Conservation (phyloP, 2,329 filamentous ascomycete genomes). For the Pseudogymnoascus sp. region DNA sequence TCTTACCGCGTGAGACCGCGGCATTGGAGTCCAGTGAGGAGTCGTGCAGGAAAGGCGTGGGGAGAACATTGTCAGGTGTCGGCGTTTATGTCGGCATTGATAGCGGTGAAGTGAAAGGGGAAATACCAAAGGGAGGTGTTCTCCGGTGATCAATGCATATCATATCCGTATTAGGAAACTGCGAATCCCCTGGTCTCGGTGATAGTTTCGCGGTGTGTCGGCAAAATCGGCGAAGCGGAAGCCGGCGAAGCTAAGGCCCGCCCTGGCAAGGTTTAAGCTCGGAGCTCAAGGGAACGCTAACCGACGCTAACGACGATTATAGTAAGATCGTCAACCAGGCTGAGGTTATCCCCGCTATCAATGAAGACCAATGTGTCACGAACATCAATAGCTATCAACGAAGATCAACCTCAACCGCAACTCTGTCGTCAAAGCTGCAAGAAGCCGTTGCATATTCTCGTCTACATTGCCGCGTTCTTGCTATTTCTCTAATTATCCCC, state of each 20-base stretch:
- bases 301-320: background rate
- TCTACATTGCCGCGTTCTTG: background rate
- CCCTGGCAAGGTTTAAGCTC: background rate
- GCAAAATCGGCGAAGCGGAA: background rate
- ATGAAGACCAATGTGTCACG: background rate
- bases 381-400: background rate
- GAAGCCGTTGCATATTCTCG: background rate
- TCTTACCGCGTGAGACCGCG: background rate
- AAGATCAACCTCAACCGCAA: background rate
- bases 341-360: background rate
- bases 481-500: background rate
- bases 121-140: background rate
- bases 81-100: background rate
- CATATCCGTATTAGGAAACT: background rate
- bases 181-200: background rate
- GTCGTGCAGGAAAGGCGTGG: background rate
- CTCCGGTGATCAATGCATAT: background rate
- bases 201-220: background rate
- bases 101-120: background rate
- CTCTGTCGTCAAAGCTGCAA: background rate
- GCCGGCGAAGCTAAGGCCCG: background rate
- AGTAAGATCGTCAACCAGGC: background rate
- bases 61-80: background rate
- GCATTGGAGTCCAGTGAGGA: background rate
- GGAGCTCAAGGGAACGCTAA: background rate